Percentiles rank a stretch among this genome's conserved stretches.
Conservation (phyloP, 2,329 filamentous ascomycete genomes). For the Talaromyces sp. region DNA sequence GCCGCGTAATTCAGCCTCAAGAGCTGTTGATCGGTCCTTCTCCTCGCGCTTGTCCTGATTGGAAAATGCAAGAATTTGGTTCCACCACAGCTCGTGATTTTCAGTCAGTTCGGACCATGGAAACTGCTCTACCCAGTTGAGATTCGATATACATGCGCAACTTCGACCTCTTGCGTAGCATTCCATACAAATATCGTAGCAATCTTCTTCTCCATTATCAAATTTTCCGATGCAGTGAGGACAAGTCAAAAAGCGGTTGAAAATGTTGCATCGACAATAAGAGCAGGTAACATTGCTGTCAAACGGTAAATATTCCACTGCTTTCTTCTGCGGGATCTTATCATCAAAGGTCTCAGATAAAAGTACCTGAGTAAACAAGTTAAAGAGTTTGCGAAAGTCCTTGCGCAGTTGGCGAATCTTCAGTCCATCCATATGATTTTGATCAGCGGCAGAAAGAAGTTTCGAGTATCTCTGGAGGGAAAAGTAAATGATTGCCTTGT, state of each 20-base stretch:
- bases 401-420: constrained; percentile 66
- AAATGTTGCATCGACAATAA: constrained; percentile 93
- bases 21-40: constrained; percentile 52
- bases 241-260: constrained; percentile 94
- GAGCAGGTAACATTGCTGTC: constrained; percentile 93
- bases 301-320: constrained; percentile 71
- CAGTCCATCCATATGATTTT: constrained; percentile 39
- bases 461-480: constrained; percentile 72
- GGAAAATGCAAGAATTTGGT: constrained; percentile 68
- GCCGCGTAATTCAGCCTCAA: constrained; percentile 64
- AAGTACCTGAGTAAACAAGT: constrained; percentile 70
- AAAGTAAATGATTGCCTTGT: constrained; percentile 91
- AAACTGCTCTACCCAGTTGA: constrained; percentile 93
- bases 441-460: constrained; percentile 54
- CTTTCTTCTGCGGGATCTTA: constrained; percentile 55
- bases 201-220: constrained; percentile 67
- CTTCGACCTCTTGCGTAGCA: constrained; percentile 97
- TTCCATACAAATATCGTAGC: constrained; percentile 96
- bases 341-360: constrained; percentile 79
- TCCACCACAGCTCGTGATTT: constrained; percentile 78
- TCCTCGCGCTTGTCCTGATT: constrained; percentile 45
- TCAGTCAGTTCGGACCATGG: constrained; percentile 70
- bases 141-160: constrained; percentile 77
- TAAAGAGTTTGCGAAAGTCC: constrained; percentile 78
- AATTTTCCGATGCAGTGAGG: constrained; percentile 69